Evolutionary conservation across 768 basidiomycete species (phyloP).

Genomic region (Postia placenta): DNA sequence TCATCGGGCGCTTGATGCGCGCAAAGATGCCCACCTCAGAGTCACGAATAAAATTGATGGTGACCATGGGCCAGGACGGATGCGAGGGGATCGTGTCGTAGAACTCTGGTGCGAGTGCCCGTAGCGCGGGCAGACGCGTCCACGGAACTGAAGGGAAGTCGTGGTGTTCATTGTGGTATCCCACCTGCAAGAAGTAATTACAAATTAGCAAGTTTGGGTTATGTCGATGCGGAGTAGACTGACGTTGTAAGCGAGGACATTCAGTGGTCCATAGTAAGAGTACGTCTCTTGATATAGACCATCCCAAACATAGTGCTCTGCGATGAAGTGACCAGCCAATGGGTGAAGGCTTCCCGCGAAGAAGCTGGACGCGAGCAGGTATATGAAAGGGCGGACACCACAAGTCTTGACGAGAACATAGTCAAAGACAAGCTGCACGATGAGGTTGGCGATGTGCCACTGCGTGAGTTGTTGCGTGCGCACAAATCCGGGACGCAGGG

Average conservation of each 20-base stretch:
- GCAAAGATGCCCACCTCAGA: slow-evolving; percentile 84
- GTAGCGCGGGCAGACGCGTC: slow-evolving; percentile 85
- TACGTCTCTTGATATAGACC: slow-evolving; percentile 92
- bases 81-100: slow-evolving; percentile 87
- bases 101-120: slow-evolving; percentile 82
- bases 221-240: too few relatives aligned
- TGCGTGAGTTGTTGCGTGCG: slow-evolving; percentile 71
- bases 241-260: slow-evolving; percentile 90
- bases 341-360: slow-evolving; percentile 96
- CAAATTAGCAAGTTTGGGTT: too few relatives aligned
- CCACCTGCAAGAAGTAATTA: slow-evolving; percentile 80
- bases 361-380: slow-evolving; percentile 86
- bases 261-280: slow-evolving; percentile 92
- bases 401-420: slow-evolving; percentile 49
- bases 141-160: slow-evolving; percentile 96
- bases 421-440: slow-evolving; percentile 67
- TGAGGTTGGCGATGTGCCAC: slow-evolving; percentile 83
- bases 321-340: slow-evolving; percentile 95
- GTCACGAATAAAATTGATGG: slow-evolving; percentile 90
- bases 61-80: slow-evolving; percentile 92
- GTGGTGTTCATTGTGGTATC: slow-evolving; percentile 99
- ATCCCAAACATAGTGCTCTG: slow-evolving; percentile 95
- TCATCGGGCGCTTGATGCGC: slow-evolving; percentile 69
- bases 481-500: slow-evolving; percentile 90
- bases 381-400: slow-evolving; percentile 53